These are phyloP conservation scores for Scenedesmus sp. DNA, from an alignment of 163 green algal genomes.

Conservation along the genomic window DNA sequence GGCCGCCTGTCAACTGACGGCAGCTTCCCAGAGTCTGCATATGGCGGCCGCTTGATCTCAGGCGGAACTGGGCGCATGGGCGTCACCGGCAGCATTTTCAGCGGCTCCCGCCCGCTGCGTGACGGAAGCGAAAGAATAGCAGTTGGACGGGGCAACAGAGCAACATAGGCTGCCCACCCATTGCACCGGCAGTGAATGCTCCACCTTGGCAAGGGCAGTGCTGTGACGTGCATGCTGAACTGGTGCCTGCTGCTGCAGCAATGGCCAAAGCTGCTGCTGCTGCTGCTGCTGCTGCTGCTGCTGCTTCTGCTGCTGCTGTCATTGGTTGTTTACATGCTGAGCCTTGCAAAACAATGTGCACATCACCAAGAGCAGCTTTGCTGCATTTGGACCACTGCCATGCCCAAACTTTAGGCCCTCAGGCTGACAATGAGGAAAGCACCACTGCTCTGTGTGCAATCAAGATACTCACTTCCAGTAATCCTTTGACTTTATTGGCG, in stretches of 20 bases:
- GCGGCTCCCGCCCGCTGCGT: slow-evolving; percentile 42
- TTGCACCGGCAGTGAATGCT: too few relatives aligned
- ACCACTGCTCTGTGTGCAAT: not conserved
- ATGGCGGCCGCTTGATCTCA: slow-evolving; percentile 43
- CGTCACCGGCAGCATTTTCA: slow-evolving; percentile 78
- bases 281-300: too few relatives aligned
- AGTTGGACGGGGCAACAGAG: not conserved
- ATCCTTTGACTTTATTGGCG: slow-evolving; percentile 23
- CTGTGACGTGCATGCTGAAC: too few relatives aligned
- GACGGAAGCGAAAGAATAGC: not conserved
- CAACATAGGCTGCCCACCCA: not conserved
- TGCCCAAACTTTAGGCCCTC: too few relatives aligned
- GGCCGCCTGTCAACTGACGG: slow-evolving; percentile 24
- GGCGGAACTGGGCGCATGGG: slow-evolving; percentile 40
- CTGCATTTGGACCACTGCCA: too few relatives aligned
- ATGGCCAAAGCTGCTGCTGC: too few relatives aligned
- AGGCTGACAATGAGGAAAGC: not conserved
- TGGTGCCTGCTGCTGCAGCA: too few relatives aligned
- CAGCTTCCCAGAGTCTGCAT: slow-evolving; percentile 58
- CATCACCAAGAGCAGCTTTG: too few relatives aligned
- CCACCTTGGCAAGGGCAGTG: too few relatives aligned
- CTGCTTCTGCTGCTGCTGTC: too few relatives aligned
- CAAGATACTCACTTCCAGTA: slow-evolving; percentile 30
- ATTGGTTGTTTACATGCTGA: too few relatives aligned
- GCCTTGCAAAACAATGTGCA: too few relatives aligned